Conservation (phyloP, 176 grass and related monocot species). For the Lolium rigidum region DNA sequence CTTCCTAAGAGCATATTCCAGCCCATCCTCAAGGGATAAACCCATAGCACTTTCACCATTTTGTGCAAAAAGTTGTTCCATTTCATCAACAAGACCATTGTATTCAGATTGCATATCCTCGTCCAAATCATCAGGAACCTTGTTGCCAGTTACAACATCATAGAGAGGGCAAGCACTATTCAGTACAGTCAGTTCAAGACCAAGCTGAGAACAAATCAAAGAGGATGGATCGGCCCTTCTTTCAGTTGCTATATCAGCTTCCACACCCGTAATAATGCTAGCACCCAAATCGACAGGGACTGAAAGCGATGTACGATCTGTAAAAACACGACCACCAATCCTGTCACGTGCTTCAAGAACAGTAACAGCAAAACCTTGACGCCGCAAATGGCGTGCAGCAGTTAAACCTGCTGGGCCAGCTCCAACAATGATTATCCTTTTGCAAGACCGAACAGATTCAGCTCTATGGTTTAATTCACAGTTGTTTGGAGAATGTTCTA, state of each 20-base stretch:
- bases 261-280: constrained; percentile 97
- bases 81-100: constrained; percentile 95
- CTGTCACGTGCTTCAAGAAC: constrained; percentile 95
- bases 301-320: constrained; percentile 86
- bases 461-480: constrained; percentile 24
- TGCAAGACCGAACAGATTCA: constrained; percentile 45
- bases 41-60: constrained; percentile 84
- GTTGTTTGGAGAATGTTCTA: constrained; percentile 43
- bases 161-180: constrained; percentile 98
- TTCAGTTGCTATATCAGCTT: constrained; percentile 96
- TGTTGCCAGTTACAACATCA: constrained; percentile 82
- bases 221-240: constrained; percentile 92
- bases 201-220: constrained; percentile 92
- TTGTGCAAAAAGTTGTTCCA: constrained; percentile 86
- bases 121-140: constrained; percentile 89
- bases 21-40: constrained; percentile 89
- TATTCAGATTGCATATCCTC: constrained; percentile 80
- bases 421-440: constrained; percentile 82
- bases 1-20: constrained; percentile 90
- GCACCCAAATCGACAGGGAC: constrained; percentile 99
- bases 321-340: constrained; percentile 91
- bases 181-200: constrained; percentile 89
- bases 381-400: constrained; percentile 86
- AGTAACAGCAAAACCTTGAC: constrained; percentile 84
- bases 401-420: constrained; percentile 96